phyloP scores from a whole-genome alignment of 2,329 filamentous ascomycete species.

The Xylaria sp. region DNA sequence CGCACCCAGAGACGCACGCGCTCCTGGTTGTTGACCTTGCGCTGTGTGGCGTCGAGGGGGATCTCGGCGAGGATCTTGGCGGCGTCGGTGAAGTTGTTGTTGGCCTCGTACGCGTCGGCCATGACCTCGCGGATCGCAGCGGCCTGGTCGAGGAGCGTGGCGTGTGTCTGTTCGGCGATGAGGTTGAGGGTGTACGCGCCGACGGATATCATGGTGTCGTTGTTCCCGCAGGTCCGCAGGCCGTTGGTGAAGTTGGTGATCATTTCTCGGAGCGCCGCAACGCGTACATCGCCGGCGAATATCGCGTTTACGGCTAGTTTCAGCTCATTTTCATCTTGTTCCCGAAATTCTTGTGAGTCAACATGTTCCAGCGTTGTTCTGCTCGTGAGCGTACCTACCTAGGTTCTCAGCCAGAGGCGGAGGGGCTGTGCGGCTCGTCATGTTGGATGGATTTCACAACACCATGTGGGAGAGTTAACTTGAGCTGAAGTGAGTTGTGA shows the following conservation, averaged over 20 bases:
- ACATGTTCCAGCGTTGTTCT: too few species aligned
- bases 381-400: too few species aligned
- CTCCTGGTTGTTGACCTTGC: slow-evolving; percentile 73
- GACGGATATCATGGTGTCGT: slow-evolving; percentile 64
- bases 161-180: slow-evolving; percentile 57
- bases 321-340: slow-evolving; percentile 43
- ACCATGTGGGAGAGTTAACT: too few species aligned
- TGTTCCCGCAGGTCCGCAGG: slow-evolving; percentile 55
- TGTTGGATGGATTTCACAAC: too few species aligned
- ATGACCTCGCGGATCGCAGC: slow-evolving; percentile 73
- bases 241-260: slow-evolving; percentile 60
- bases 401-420: too few species aligned
- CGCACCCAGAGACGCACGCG: slow-evolving; percentile 86
- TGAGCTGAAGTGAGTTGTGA: too few species aligned
- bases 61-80: slow-evolving; percentile 77
- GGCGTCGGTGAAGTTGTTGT: slow-evolving; percentile 74
- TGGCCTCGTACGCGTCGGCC: slow-evolving; percentile 74
- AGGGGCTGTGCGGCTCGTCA: too few species aligned
- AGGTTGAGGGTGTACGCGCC: slow-evolving; percentile 66
- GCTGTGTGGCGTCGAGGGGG: slow-evolving; percentile 82
- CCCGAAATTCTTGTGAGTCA: too few species aligned
- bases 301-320: slow-evolving; percentile 63
- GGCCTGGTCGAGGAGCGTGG: slow-evolving; percentile 78
- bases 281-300: slow-evolving; percentile 63
- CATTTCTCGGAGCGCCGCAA: slow-evolving; percentile 69